phyloP scores from a whole-genome alignment of 345 rosid genomes.

The Hevea brasiliensis region DNA sequence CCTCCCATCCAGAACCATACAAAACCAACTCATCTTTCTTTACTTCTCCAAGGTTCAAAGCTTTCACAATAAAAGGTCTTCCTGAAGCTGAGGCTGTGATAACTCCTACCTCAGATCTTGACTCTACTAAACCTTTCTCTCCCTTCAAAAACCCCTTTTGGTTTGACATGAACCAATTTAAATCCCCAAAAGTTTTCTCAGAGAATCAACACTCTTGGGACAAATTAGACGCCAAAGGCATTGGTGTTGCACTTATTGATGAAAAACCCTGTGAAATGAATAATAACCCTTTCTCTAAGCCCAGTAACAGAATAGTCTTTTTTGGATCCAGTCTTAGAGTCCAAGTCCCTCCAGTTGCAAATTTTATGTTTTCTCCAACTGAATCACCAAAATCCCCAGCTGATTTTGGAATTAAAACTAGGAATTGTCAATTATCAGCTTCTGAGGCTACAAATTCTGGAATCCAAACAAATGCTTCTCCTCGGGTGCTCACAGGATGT shows the following conservation, averaged over 20 bases:
- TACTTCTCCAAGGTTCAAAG: constrained; percentile 53
- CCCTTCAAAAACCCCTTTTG: constrained; percentile 37
- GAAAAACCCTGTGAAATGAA: constrained; percentile 17
- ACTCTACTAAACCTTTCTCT: constrained; percentile 46
- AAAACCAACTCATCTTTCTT: constrained; percentile 40
- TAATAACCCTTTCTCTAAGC: constrained; percentile 12
- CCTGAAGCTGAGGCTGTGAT: constrained; percentile 44
- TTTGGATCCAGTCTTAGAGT: constrained; percentile 54
- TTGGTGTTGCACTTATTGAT: constrained; percentile 56
- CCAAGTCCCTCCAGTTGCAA: constrained; percentile 43
- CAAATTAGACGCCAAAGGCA: constrained; percentile 37
- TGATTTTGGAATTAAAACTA: constrained; percentile 58
- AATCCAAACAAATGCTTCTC: constrained; percentile 34
- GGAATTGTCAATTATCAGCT: constrained; percentile 26
- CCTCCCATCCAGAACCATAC: constrained; percentile 30
- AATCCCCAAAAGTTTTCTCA: constrained; percentile 35
- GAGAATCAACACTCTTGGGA: constrained; percentile 33
- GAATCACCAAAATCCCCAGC: constrained; percentile 33
- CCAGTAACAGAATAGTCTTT: constrained; percentile 48
- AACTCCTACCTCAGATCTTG: constrained; percentile 67
- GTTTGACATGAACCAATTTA: constrained; percentile 26
- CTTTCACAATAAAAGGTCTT: constrained; percentile 43
- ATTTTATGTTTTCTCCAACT: constrained; percentile 18
- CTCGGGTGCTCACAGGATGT: constrained; percentile 21
- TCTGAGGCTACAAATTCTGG: constrained; percentile 29